Base-by-base conservation (phyloP, 768 basidiomycete genomes). In the Lactarius quietus region DNA sequence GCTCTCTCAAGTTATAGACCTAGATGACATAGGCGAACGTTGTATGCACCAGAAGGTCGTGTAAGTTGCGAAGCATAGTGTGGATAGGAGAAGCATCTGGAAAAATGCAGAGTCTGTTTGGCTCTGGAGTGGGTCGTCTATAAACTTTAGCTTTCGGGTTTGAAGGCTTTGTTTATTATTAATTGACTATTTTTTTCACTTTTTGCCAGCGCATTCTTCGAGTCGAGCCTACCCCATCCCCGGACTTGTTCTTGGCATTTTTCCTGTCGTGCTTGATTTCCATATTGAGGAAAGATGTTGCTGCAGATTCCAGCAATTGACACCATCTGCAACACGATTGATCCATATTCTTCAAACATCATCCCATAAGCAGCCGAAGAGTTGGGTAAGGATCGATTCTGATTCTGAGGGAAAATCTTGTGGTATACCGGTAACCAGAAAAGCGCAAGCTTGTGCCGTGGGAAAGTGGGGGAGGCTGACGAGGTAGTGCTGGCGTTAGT, bases 321-420 rank as follows among this genome's bases (percentile, higher is more conserved):
- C 84, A 86, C 0, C n/a, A 93, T 92, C 3, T 80, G 80, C 18
- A 87, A 73, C 84, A 57, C 92, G 83, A 74, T 95, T 96, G 43
- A 98, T 82, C 95, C 96, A 99, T 39, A 99, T 86, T 68, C 86
- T 85, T 73, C 87, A 87, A 10, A 95, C 90, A 17, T 95, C 95
- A 12, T 95, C 95, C 0, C 96, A 96, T 3, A 98, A 82, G 63
- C 84, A 83, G n/a, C 84, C 82, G 75, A 92, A 96, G 15, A 96
- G 76, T 56, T 84, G 79, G 52, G 74, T 77, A 31, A 97, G 80
- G 4, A 86, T 86, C 8, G 80, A 76, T 69, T 89, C 86, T 7
- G 80, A 76, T 69, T 89, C 87, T 45, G 87, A 86, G 60, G 97
- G 83, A 72, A 88, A 94, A 55, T 84, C 83, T 36, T 80, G 77